Conservation (phyloP, 345 rosid genomes). For the Lepidium africanum region DNA sequence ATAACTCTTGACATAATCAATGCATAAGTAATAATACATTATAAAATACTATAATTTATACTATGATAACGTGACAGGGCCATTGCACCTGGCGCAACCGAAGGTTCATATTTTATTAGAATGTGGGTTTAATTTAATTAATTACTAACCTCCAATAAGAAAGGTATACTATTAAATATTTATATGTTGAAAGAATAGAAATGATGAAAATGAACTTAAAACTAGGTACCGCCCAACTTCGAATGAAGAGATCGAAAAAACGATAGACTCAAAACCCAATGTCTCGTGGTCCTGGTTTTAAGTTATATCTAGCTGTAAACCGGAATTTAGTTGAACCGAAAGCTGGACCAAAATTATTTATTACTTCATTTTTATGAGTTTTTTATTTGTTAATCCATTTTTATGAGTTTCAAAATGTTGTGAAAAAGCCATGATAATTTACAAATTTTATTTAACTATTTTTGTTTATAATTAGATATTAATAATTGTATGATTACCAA, state of each 20-base stretch:
- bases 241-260: slow-evolving; percentile 15
- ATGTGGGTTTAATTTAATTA: background rate
- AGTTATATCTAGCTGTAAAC: slow-evolving; percentile 10
- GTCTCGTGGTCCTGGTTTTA: slow-evolving; percentile 4
- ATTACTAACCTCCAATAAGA: background rate
- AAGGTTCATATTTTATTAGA: slow-evolving; percentile 7
- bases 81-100: slow-evolving; percentile 21
- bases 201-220: background rate
- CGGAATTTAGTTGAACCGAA: slow-evolving; percentile 16
- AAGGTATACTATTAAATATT: background rate
- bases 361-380: too few species aligned
- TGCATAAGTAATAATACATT: too few species aligned
- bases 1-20: too few species aligned
- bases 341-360: slow-evolving; percentile 5
- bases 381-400: too few species aligned
- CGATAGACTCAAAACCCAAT: slow-evolving; percentile 8
- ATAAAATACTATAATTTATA: background rate
- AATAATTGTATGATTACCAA: too few species aligned
- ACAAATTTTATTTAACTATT: too few species aligned
- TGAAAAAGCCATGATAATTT: too few species aligned
- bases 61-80: slow-evolving; percentile 1
- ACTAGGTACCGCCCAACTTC: slow-evolving; percentile 25
- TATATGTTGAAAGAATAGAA: background rate
- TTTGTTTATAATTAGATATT: too few species aligned
- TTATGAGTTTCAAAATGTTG: too few species aligned